Evolutionary conservation across 1,284 basidiomycete genomes (phyloP), one percentile per base, ranked within the genome.

Genomic region (Cerrena zonata): DNA sequence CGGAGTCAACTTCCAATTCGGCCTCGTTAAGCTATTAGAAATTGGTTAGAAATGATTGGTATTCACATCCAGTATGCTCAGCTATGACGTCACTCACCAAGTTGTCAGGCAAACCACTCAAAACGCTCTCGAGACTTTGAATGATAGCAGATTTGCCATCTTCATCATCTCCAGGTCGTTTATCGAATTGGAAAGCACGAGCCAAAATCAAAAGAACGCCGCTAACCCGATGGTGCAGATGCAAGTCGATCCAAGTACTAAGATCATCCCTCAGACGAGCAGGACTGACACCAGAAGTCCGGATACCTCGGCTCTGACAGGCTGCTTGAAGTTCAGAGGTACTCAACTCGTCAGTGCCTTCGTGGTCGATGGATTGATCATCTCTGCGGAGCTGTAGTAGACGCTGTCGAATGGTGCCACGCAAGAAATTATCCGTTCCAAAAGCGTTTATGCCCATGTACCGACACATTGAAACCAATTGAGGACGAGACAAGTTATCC

Each of bases 371-470:
- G 53, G 90, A 80, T 69, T 94, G 88, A 71, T 99, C 96, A 66
- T 99, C 95, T 40, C 90, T 82, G 49, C 93, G 80, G 56, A 99
- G 81, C 63, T 89, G 80, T 57, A 88, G 77, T 38, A 99, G 78
- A 44, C 93, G 83, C 53, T 82, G 82, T 39, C 93, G 88, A 65
- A 99, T 93, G 54, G 91, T 87, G 53, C 94, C 94, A 50, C 95
- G 89, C 43, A 99, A 78, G 74, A 97, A 98, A 71, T 98, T 98
- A 71, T 99, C 95, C 34, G 96, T 99, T 41, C 95, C 95, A 63
- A 98, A 99, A 2, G 95, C 95, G 70, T 98, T 93, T 65, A 98
- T 83, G 59, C 91, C 93, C 94, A 99, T 97, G 69, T 96, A 97
- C 50, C 92, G 81, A 62, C 89, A 97, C 86, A 96, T 95, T 2